Percentiles rank a stretch among this genome's conserved stretches.
These are phyloP conservation scores for Coemansia sp. DNA, from an alignment of 192 early-diverging fungal genomes.

Conservation along the genomic window DNA sequence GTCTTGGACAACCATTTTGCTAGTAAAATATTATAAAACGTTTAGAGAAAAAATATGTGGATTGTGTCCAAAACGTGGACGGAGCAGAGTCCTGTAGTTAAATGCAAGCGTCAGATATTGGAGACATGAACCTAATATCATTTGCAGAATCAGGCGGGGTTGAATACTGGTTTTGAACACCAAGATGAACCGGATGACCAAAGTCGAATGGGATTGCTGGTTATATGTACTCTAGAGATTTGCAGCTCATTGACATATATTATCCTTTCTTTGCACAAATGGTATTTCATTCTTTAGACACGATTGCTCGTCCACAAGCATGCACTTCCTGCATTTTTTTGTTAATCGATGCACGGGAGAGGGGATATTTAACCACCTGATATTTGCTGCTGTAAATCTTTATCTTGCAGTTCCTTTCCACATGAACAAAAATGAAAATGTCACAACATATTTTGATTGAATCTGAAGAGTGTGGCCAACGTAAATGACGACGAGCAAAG, in stretches of 20 bases:
- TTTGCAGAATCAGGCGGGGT: background rate
- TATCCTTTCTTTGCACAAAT: background rate
- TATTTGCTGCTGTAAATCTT: background rate
- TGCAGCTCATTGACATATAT: background rate
- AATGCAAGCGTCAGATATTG: no score
- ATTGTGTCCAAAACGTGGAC: background rate
- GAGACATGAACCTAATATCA: no score
- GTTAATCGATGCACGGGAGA: background rate
- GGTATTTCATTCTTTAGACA: background rate
- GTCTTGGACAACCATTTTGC: constrained; percentile 1
- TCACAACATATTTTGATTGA: no score
- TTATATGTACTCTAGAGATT: background rate
- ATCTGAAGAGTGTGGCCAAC: no score
- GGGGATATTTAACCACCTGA: background rate
- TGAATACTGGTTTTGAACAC: background rate
- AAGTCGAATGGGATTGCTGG: background rate
- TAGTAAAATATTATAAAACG: background rate
- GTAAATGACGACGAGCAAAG: background rate
- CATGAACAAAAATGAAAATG: no score
- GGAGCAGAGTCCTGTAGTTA: background rate
- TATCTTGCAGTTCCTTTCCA: background rate
- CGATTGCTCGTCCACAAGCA: background rate
- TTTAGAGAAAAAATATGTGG: background rate
- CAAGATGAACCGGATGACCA: background rate
- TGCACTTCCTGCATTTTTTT: background rate